A percentile compares a stretch with the other conserved stretches of the same genome.
phyloP scores from a whole-genome alignment of 2,329 filamentous ascomycete species.

The Neopestalotiopsis clavispora region DNA sequence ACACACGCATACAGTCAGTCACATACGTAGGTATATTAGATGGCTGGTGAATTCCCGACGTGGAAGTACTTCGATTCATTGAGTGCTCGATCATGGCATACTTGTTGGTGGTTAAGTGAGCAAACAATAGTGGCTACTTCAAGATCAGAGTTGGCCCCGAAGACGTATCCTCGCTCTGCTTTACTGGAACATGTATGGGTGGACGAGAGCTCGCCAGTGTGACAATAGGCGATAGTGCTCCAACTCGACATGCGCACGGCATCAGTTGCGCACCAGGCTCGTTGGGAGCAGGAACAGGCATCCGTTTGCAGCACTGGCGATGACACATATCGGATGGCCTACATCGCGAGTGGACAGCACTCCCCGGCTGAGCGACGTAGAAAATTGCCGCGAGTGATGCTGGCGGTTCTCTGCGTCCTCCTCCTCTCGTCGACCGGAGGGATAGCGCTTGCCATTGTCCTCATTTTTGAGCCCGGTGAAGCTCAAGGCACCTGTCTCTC shows the following conservation, averaged over 20 bases:
- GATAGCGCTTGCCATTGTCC: conserved; percentile 32
- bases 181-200: too few relatives aligned
- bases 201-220: too few relatives aligned
- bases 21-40: too few relatives aligned
- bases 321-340: background rate
- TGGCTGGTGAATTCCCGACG: too few relatives aligned
- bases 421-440: conserved; percentile 35
- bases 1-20: too few relatives aligned
- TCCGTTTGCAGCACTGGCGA: background rate
- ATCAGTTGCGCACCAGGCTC: background rate
- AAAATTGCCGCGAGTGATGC: conserved; percentile 30
- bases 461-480: conserved; percentile 28
- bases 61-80: background rate
- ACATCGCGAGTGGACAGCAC: conserved; percentile 31
- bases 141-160: background rate
- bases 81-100: background rate
- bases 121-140: background rate
- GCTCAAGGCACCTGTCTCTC: conserved; percentile 32
- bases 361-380: conserved; percentile 25
- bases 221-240: too few relatives aligned
- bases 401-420: conserved; percentile 33
- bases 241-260: background rate
- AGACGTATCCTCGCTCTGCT: too few relatives aligned
- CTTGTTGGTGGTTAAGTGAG: background rate
- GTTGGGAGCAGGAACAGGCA: background rate